Evolutionary conservation across 2,329 filamentous ascomycete genomes (phyloP).

Genomic region (Bipolaris cookei): DNA sequence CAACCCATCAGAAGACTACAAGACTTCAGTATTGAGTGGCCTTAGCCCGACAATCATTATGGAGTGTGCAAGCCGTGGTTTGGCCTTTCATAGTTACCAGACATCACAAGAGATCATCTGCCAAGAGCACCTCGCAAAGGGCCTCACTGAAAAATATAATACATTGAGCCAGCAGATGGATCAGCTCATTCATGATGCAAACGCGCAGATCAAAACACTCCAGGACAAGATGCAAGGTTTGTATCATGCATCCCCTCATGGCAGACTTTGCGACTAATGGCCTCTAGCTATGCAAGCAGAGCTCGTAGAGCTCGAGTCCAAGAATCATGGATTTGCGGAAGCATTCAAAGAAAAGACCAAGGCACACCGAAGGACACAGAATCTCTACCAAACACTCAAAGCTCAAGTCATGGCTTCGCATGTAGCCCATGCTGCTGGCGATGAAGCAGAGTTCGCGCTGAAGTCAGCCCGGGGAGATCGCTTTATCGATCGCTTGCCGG

Average conservation of each 20-base stretch:
- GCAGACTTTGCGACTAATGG: not conserved
- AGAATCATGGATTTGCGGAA: slow-evolving; percentile 73
- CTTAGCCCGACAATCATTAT: slow-evolving; percentile 81
- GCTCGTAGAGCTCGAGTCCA: slow-evolving; percentile 68
- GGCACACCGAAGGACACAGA: slow-evolving; percentile 71
- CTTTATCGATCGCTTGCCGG: slow-evolving; percentile 41
- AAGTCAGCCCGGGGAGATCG: slow-evolving; percentile 37
- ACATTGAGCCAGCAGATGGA: slow-evolving; percentile 71
- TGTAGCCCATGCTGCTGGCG: slow-evolving; percentile 62
- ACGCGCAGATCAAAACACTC: slow-evolving; percentile 71
- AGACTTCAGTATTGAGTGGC: slow-evolving; percentile 83
- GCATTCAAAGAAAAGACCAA: slow-evolving; percentile 73
- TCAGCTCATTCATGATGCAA: slow-evolving; percentile 75
- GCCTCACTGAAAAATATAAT: slow-evolving; percentile 73
- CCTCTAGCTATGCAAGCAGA: slow-evolving; percentile 64
- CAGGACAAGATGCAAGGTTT: slow-evolving; percentile 69
- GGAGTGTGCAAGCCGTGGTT: slow-evolving; percentile 80
- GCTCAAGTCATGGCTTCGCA: slow-evolving; percentile 61
- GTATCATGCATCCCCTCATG: slow-evolving; percentile 20
- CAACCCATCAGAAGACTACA: slow-evolving; percentile 86
- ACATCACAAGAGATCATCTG: slow-evolving; percentile 83
- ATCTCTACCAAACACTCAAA: slow-evolving; percentile 64
- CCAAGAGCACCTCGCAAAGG: slow-evolving; percentile 76
- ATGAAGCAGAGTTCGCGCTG: slow-evolving; percentile 48
- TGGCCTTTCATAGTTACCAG: slow-evolving; percentile 89